Conservation (phyloP, 495 filamentous ascomycete genomes). For the Penicillium cataractarum region DNA sequence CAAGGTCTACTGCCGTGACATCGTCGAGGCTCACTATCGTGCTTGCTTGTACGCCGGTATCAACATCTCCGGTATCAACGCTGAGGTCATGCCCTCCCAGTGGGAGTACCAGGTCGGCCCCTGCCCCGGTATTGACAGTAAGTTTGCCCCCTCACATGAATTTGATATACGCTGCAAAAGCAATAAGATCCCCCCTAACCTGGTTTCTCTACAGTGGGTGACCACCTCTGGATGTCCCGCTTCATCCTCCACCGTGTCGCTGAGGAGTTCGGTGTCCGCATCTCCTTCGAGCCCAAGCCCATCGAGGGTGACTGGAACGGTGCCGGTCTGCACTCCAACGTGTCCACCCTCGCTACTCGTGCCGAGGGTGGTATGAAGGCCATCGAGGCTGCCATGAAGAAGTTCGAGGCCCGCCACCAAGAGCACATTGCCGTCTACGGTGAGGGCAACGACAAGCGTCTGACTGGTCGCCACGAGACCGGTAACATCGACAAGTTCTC, state of each 20-base stretch:
- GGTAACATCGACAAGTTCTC: constrained; percentile 91
- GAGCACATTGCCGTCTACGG: constrained; percentile 99
- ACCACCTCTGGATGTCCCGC: constrained; percentile 96
- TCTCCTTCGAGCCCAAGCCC: constrained; percentile 96
- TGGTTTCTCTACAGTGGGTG: constrained; percentile 66
- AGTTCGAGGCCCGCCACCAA: constrained; percentile 82
- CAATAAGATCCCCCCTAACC: constrained; percentile 12
- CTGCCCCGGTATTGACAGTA: constrained; percentile 84
- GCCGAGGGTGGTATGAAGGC: constrained; percentile 91
- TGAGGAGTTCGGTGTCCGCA: constrained; percentile 95
- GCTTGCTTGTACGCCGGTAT: constrained; percentile 90
- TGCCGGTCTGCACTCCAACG: constrained; percentile 96
- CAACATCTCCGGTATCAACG: constrained; percentile 97
- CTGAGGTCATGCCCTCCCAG: constrained; percentile 97
- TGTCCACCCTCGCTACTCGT: constrained; percentile 85
- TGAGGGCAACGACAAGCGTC: constrained; percentile 87
- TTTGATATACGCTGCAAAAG: background rate
- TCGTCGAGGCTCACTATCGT: constrained; percentile 98
- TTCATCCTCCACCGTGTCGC: constrained; percentile 96
- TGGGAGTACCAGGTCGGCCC: constrained; percentile 99
- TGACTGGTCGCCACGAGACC: constrained; percentile 96
- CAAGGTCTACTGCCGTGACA: constrained; percentile 97
- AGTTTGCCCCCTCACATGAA: constrained; percentile 32
- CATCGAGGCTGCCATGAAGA: constrained; percentile 85
- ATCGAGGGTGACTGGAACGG: constrained; percentile 99